Evolutionary conservation across 306 rosid species (phyloP).

Genomic region (Ochetophila trinervis): DNA sequence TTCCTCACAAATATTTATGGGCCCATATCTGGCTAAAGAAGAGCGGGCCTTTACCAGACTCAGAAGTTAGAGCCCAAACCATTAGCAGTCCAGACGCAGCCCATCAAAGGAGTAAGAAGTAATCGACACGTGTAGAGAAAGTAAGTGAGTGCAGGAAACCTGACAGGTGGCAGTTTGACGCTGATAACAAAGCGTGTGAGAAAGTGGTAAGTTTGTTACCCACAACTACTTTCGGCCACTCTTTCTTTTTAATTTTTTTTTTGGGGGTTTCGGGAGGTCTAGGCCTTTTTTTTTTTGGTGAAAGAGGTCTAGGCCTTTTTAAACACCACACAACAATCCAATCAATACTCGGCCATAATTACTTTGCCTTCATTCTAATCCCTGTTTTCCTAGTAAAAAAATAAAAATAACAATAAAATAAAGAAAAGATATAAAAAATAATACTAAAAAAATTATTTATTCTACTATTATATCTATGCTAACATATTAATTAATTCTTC

Average conservation of each 20-base stretch:
- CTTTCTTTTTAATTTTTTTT: not conserved
- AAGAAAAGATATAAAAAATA: not conserved
- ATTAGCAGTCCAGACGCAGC: too few species aligned
- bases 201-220: slow-evolving; percentile 7
- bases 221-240: slow-evolving; percentile 15
- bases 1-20: too few species aligned
- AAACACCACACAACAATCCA: not conserved
- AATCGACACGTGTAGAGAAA: not conserved
- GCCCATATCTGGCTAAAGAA: too few species aligned
- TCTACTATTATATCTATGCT: too few species aligned
- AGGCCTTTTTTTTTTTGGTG: not conserved
- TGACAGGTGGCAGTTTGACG: not conserved
- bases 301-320: too few species aligned
- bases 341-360: not conserved
- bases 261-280: slow-evolving; percentile 1
- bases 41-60: too few species aligned
- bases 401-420: not conserved
- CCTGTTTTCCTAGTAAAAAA: too few species aligned
- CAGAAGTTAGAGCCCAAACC: too few species aligned
- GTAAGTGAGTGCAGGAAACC: not conserved
- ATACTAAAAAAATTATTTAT: too few species aligned
- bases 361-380: not conserved
- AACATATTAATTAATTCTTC: too few species aligned
- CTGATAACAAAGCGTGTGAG: slow-evolving; percentile 15
- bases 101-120: not conserved